Evolutionary conservation across 257 asterid genomes (phyloP).

Genomic region (Penstemon eatonii): DNA sequence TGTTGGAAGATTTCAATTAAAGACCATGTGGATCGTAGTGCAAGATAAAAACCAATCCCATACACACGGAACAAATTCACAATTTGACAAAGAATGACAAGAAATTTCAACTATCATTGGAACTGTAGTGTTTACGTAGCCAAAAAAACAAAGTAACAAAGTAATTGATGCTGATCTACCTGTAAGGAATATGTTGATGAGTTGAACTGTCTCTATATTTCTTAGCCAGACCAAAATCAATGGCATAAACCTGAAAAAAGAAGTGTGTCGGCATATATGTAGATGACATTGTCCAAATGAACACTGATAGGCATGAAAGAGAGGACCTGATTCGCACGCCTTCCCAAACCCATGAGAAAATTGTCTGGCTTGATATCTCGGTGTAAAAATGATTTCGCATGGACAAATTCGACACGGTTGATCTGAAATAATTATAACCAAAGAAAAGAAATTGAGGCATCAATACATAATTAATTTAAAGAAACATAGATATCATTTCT

Average conservation of each 20-base stretch:
- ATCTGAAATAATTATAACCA: slow-evolving; percentile 36
- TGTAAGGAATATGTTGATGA: slow-evolving; percentile 71
- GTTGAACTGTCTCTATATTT: slow-evolving; percentile 63
- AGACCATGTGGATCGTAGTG: neutral
- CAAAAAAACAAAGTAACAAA: neutral
- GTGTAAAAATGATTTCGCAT: slow-evolving; percentile 62
- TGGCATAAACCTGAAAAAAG: slow-evolving; percentile 50
- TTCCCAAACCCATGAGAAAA: slow-evolving; percentile 75
- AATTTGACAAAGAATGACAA: neutral
- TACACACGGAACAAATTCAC: neutral
- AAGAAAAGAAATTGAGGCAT: neutral
- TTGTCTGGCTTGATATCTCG: slow-evolving; percentile 81
- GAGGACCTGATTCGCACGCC: slow-evolving; percentile 69
- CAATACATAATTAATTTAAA: no score
- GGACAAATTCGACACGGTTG: slow-evolving; percentile 58
- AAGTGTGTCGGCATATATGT: neutral
- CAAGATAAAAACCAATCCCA: neutral
- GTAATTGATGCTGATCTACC: slow-evolving; percentile 36
- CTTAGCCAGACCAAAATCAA: slow-evolving; percentile 83
- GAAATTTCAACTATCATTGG: neutral
- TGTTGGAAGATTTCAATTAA: neutral
- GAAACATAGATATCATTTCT: no score
- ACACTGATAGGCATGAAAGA: neutral
- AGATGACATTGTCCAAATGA: neutral
- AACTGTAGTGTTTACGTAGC: neutral